Base-by-base conservation (phyloP, 2,329 filamentous ascomycete genomes). In the Dendrostoma leiphaemia region DNA sequence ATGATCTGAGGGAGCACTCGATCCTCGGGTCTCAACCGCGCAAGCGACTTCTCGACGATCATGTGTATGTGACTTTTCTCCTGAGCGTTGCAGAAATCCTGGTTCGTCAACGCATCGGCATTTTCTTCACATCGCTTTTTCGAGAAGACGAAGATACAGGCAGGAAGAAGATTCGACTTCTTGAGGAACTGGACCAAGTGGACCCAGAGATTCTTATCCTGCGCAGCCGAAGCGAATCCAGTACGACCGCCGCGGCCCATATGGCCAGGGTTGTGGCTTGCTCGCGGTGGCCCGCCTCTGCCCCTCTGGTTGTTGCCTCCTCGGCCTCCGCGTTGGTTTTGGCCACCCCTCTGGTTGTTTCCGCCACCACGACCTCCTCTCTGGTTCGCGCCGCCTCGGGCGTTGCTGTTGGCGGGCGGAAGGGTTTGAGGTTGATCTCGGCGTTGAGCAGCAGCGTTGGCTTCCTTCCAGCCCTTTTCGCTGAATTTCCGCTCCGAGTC, bases 31-130 rank as follows among this genome's bases (percentile, higher is more conserved):
- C 95, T 96, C 50, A 99, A 75, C 49, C 94, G 84, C 26, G 93
- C 91, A 55, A 99, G 84, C 0, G 94, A 97, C 69, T 91, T 95
- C 69, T 97, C 91, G 61, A 99, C 91, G 32, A 91, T 93, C 89
- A 97, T 97, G 68, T 99, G 93, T 54, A 96, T 95, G 43, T 90
- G 87, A 63, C 94, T 99, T 80, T 97, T 97, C 73, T 99, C 94
- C 3, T 86, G 82, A 1, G 92, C 91, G 6, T 89, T 97, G 67
- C 89, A 95, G 66, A 96, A 97, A 66, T 99, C 94, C 61, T 96
- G 87, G 65, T 97, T 97, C 58, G 90, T 93, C 21, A 99, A 78
- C 0, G 94, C 93, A 67, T 97, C 91, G 1, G 94, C 94, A 68
- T 97, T 99, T 67, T 97, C 91, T 70, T 99, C 94, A 64, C 94